Percentiles rank a stretch among this genome's conserved stretches.
phyloP scores from a whole-genome alignment of 768 basidiomycete species.

The Suillus clintonianus region DNA sequence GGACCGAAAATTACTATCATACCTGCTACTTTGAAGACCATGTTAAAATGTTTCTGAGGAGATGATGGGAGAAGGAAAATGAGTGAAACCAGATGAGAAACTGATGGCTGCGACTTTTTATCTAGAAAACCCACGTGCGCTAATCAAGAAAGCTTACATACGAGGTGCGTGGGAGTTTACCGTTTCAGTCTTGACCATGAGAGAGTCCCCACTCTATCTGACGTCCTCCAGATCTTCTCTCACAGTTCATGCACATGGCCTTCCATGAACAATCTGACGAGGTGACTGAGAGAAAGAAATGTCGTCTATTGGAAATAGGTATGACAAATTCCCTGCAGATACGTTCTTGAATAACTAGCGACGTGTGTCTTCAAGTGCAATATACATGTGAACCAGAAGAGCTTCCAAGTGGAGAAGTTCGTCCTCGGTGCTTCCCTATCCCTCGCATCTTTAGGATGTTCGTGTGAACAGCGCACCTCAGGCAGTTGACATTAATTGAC shows the following conservation, averaged over 20 bases:
- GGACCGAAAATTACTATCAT: slow-evolving; percentile 15
- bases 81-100: slow-evolving; percentile 16
- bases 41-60: slow-evolving; percentile 30
- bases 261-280: background rate
- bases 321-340: slow-evolving; percentile 1
- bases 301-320: slow-evolving; percentile 66
- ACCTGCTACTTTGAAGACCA: slow-evolving; percentile 94
- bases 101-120: slow-evolving; percentile 31
- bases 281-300: slow-evolving; percentile 31
- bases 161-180: slow-evolving; percentile 24
- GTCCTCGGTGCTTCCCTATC: slow-evolving; percentile 68
- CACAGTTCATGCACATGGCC: background rate
- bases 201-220: slow-evolving; percentile 1
- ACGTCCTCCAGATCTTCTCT: background rate
- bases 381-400: slow-evolving; percentile 56
- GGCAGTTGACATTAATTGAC: slow-evolving; percentile 10
- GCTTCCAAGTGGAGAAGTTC: slow-evolving; percentile 19
- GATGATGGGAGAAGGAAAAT: slow-evolving; percentile 26
- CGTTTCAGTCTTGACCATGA: slow-evolving; percentile 16
- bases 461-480: slow-evolving; percentile 24
- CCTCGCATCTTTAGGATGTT: slow-evolving; percentile 76
- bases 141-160: slow-evolving; percentile 2
- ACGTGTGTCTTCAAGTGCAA: slow-evolving; percentile 43
- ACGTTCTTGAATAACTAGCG: slow-evolving; percentile 7
- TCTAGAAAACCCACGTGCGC: slow-evolving; percentile 29